Evolutionary conservation across 2,329 filamentous ascomycete genomes (phyloP).

Genomic region (Aspergillus vadensis): DNA sequence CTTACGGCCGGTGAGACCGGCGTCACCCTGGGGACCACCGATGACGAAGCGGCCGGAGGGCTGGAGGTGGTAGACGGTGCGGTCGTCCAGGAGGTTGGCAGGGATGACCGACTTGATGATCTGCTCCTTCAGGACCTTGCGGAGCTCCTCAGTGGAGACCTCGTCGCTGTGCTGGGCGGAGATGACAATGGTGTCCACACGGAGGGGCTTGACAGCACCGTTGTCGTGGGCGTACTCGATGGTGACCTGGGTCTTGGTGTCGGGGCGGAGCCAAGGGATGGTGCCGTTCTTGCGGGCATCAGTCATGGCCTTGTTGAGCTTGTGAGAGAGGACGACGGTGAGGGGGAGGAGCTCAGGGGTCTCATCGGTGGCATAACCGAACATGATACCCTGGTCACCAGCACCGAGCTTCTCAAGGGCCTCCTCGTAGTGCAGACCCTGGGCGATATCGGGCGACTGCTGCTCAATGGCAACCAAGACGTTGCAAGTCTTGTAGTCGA

Average conservation of each 20-base stretch:
- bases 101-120: constrained; percentile 96
- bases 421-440: constrained; percentile 98
- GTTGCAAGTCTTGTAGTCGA: constrained; percentile 99
- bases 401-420: constrained; percentile 96
- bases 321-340: constrained; percentile 91
- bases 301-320: constrained; percentile 94
- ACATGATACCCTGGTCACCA: constrained; percentile 99
- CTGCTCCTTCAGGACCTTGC: constrained; percentile 95
- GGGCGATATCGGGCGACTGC: constrained; percentile 97
- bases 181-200: constrained; percentile 95
- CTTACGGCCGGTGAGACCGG: constrained; percentile 97
- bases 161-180: constrained; percentile 90
- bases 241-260: constrained; percentile 99
- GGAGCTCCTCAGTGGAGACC: constrained; percentile 87
- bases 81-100: constrained; percentile 84
- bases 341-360: constrained; percentile 95
- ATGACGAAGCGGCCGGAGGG: constrained; percentile 99
- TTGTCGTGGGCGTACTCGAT: constrained; percentile 97
- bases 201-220: constrained; percentile 83
- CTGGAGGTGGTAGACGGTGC: constrained; percentile 98
- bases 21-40: constrained; percentile 97
- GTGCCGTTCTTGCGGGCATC: constrained; percentile 82
- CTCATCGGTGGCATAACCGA: constrained; percentile 99
- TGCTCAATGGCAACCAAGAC: constrained; percentile 98
- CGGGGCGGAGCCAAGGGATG: constrained; percentile 91